Conservation (phyloP, 1,139 yeast genomes). For the Candida mesenterica region DNA sequence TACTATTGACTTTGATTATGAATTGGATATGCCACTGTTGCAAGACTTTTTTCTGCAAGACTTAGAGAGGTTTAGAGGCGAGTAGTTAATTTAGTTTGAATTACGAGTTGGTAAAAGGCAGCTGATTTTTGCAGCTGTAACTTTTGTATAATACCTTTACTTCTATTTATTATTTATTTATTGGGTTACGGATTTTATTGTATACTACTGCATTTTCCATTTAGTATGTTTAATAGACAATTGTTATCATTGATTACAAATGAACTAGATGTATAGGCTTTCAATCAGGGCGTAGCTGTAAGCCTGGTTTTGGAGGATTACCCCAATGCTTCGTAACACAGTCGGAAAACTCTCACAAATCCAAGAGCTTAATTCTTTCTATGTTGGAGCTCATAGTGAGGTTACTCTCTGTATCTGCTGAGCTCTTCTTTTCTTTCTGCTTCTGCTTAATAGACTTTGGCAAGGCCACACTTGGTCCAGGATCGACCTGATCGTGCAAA, state of each 20-base stretch:
- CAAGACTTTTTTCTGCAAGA: conserved; percentile 12
- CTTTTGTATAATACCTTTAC: conserved; percentile 2
- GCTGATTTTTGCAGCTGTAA: not conserved
- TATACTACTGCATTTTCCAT: conserved; percentile 3
- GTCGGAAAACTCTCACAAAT: too few relatives aligned
- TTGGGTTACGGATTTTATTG: conserved; percentile 5
- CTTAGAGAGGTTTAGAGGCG: conserved; percentile 2
- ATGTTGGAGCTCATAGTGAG: conserved; percentile 36
- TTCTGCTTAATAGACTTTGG: conserved; percentile 21
- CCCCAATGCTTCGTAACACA: too few relatives aligned
- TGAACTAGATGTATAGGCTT: too few relatives aligned
- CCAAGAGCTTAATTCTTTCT: conserved; percentile 32
- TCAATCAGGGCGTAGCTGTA: too few relatives aligned
- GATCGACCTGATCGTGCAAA: conserved; percentile 43
- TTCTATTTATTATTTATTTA: conserved; percentile 1
- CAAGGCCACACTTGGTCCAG: conserved; percentile 13
- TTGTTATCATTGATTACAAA: not conserved
- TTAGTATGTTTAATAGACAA: too few relatives aligned
- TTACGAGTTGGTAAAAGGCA: not conserved
- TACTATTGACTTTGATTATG: conserved; percentile 15
- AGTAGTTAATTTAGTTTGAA: not conserved
- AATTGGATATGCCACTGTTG: conserved; percentile 14
- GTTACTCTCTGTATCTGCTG: conserved; percentile 16
- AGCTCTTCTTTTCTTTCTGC: conserved; percentile 11
- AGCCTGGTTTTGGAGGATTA: too few relatives aligned